Evolutionary conservation across 192 early-diverging fungal species (phyloP), one percentile per base, ranked within the genome.

Genomic region (Pilaira anomala): DNA sequence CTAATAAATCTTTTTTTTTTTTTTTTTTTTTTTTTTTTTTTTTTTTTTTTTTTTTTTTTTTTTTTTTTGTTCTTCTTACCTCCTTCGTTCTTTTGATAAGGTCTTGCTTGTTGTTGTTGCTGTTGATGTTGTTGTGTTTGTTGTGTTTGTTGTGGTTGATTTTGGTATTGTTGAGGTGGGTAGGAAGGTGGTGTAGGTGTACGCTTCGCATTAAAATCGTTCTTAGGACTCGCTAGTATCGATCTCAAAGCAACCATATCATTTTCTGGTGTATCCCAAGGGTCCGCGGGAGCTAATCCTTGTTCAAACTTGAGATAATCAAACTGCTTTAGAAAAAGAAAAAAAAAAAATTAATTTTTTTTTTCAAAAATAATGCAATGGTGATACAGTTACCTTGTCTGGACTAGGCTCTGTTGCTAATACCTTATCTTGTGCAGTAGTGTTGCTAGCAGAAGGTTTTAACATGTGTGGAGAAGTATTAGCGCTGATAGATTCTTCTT

Each of bases 301-400:
- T 87, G 84, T 60, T 87, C 86, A 69, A 87, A 87, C 52, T 86
- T 82, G 30, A 79, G 72, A 67, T 74, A 86, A 56, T 84, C 76
- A 33, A 87, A 68, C 21, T 62, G 61, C 46, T 62, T 30, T 12
- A 48, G 11, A 36, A 36, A 36, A 36, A 33, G 7, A 33, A 33
- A 36, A 36, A 36, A 4, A 36, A 9, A 9, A 1, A 51, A 25
- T 7, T 28, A 26, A 25, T 22, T 51, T 51, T 26, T n/a, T 48
- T 21, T 48, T 41, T 41, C 14, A 41, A 41, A 41, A 41, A 41
- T 12, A 41, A 41, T 40, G 11, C 11, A 40, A 40, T 40, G 39
- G 11, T 7, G 5, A 39, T 19, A 2, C 8, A n/a, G 28, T 62
- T 36, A 49, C 60, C 28, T 49, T 62, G 18, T 48, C 60, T n/a